Conservation (phyloP, 805 yeast species). For the Candida coquimbonensis region DNA sequence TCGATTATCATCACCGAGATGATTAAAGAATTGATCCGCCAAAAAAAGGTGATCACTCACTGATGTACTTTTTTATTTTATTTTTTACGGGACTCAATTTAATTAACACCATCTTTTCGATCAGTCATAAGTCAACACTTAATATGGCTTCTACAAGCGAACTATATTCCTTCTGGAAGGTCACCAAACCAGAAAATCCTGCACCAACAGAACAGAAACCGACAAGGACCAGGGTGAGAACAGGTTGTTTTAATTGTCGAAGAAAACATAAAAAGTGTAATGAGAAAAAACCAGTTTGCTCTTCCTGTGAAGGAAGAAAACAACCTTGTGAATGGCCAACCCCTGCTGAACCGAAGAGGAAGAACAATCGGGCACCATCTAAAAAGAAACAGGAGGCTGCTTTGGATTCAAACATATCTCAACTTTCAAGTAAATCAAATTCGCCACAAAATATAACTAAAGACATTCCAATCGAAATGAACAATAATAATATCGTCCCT, state of each 20-base stretch:
- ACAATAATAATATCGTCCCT: no score
- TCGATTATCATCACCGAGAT: no score
- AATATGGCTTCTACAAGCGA: not conserved
- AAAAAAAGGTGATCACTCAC: no score
- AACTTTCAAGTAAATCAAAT: not conserved
- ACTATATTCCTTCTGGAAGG: not conserved
- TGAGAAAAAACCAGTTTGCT: slow-evolving; percentile 35
- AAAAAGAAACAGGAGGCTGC: not conserved
- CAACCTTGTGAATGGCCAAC: slow-evolving; percentile 20
- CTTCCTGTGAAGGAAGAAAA: slow-evolving; percentile 33
- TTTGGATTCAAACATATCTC: no score
- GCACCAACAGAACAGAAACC: not conserved
- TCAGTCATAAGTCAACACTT: no score
- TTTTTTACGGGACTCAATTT: no score
- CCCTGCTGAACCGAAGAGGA: not conserved
- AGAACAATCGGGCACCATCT: not conserved
- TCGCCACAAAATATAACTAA: not conserved
- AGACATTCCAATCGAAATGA: no score
- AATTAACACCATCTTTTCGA: no score
- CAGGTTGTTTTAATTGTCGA: slow-evolving; percentile 57
- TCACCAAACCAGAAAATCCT: not conserved
- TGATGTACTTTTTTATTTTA: no score
- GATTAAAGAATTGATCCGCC: no score
- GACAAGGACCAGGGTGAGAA: slow-evolving; percentile 32
- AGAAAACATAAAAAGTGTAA: slow-evolving; percentile 62